phyloP scores from a whole-genome alignment of 1,139 yeast species.

The Kurtzmaniella natalensis region DNA sequence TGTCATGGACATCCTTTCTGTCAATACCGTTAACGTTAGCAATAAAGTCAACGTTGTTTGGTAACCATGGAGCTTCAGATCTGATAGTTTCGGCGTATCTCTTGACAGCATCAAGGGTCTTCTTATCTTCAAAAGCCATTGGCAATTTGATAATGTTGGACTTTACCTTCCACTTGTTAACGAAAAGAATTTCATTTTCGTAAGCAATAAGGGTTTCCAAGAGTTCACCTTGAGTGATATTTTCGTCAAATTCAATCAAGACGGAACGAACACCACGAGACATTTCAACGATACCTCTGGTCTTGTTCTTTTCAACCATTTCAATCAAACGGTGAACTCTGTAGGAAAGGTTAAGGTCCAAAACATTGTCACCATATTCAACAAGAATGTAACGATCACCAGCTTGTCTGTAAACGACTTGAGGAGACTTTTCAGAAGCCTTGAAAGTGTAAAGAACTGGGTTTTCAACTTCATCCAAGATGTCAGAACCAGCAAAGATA shows the following conservation, averaged over 20 bases:
- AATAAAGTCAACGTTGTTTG: conserved; percentile 93
- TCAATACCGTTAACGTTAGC: conserved; percentile 80
- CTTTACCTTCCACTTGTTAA: conserved; percentile 79
- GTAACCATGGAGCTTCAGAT: conserved; percentile 94
- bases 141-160: conserved; percentile 84
- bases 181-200: conserved; percentile 69
- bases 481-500: conserved; percentile 22
- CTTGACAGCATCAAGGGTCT: conserved; percentile 82
- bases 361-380: conserved; percentile 84
- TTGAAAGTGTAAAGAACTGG: conserved; percentile 58
- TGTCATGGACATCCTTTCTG: conserved; percentile 71
- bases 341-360: conserved; percentile 83
- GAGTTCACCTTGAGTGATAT: conserved; percentile 56
- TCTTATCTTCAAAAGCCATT: conserved; percentile 92
- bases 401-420: conserved; percentile 87
- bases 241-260: conserved; percentile 73
- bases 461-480: conserved; percentile 42
- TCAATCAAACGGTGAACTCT: conserved; percentile 80
- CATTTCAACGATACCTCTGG: conserved; percentile 87
- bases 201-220: conserved; percentile 63
- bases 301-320: conserved; percentile 59
- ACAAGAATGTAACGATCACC: conserved; percentile 91
- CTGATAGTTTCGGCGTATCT: conserved; percentile 93
- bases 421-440: conserved; percentile 53
- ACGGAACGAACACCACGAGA: conserved; percentile 96